Evolutionary conservation across 1,139 yeast genomes (phyloP), one percentile per base, ranked within the genome.

Genomic region (Debaryomycetaceae sp.): DNA sequence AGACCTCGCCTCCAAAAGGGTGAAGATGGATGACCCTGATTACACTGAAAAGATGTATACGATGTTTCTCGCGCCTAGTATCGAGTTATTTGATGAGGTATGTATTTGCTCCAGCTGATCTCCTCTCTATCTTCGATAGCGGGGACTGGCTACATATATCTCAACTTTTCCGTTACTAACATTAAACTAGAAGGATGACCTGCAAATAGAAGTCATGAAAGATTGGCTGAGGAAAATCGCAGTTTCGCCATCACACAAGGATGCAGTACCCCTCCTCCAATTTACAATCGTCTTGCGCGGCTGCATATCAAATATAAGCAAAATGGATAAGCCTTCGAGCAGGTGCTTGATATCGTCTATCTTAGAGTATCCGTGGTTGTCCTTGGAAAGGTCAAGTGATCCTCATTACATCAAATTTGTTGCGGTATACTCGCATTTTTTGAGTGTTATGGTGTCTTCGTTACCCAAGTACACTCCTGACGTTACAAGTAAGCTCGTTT

Each of bases 401-500:
- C 34, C 46, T 56, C 30, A 31, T 6, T 32, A 45, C 47, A 14
- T 37, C 37, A 27, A 58, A 61, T 56, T 65, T 66, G 34, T 58
- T 51, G 49, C 67, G 55, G 36, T 80, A 62, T 62, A 63, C 39
- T 68, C 80, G 26, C 77, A 76, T 30, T 90, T 90, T 51, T 57
- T 83, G 32, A 67, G 75, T 27, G 83, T 86, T 18, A 62, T 90
- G 33, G 85, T 87, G 24, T 79, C 94, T 4, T 80, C 92, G 25
- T 66, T 78, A 35, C 97, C 97, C 5, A 81, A 77, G 51, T 87
- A 93, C 80, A 75, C 92, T 71, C 70, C 71, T 38, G 92, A 81
- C 36, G 85, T 87, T n/a, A 74, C 81, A 13, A 60, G 66, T 37
- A 69, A 73, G 38, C 54, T 87, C 22, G 68, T 85, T 6, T 41